Evolutionary conservation across 2,329 filamentous ascomycete genomes (phyloP).

Genomic region (Fusarium globosum): DNA sequence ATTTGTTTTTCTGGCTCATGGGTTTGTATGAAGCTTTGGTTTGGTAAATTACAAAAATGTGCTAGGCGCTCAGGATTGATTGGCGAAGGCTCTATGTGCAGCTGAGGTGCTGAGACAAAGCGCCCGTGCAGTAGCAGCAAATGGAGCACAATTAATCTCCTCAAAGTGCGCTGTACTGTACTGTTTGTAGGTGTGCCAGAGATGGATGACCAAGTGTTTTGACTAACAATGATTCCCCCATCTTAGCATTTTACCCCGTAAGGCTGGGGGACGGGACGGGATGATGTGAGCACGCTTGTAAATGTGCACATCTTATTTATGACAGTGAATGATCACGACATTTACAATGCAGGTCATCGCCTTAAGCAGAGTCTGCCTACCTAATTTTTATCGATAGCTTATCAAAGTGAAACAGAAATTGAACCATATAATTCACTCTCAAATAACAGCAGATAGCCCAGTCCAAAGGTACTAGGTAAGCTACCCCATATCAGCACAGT

Average conservation of each 20-base stretch:
- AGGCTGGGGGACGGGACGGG: conserved; percentile 17
- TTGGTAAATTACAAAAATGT: conserved; percentile 26
- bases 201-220: conserved; percentile 28
- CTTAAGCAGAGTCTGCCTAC: neutral
- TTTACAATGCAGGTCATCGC: neutral
- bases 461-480: no score
- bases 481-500: conserved; percentile 2
- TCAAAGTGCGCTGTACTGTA: neutral
- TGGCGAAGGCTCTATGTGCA: neutral
- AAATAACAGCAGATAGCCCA: neutral
- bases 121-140: neutral
- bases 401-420: neutral
- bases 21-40: neutral
- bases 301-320: conserved; percentile 3
- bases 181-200: neutral
- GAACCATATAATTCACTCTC: neutral
- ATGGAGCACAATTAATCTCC: neutral
- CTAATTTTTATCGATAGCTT: neutral
- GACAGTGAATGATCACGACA: neutral
- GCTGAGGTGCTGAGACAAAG: conserved; percentile 17
- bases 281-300: conserved; percentile 5
- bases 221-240: conserved; percentile 9
- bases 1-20: neutral
- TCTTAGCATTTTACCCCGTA: neutral
- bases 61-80: neutral